Percentiles rank a stretch among this genome's conserved stretches.
Evolutionary conservation across 2,329 filamentous ascomycete species (phyloP).

Genomic region (Zymoseptoria brevis): DNA sequence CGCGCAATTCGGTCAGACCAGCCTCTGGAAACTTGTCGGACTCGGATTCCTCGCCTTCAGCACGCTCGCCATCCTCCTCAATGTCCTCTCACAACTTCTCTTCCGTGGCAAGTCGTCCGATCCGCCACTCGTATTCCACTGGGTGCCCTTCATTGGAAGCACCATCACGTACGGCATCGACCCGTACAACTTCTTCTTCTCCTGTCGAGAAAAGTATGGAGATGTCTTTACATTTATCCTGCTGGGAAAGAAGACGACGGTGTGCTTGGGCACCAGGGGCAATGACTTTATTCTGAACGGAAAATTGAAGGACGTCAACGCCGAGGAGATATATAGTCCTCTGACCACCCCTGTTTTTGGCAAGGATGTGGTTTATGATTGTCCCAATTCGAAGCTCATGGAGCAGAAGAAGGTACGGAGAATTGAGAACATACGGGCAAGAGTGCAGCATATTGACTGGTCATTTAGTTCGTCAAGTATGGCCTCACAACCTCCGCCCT

Average conservation of each 20-base stretch:
- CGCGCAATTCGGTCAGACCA: conserved; percentile 13
- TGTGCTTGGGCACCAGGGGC: conserved; percentile 70
- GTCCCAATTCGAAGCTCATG: conserved; percentile 86
- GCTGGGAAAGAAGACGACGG: conserved; percentile 81
- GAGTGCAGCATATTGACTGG: conserved; percentile 2
- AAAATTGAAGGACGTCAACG: conserved; percentile 81
- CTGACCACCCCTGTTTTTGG: conserved; percentile 68
- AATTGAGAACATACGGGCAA: background rate
- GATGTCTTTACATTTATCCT: conserved; percentile 86
- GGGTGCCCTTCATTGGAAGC: conserved; percentile 69
- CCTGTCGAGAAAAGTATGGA: conserved; percentile 71
- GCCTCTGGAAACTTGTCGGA: conserved; percentile 38
- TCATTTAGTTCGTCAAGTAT: conserved; percentile 66
- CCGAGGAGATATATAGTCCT: conserved; percentile 81
- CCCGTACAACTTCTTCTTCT: conserved; percentile 75
- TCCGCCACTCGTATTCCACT: conserved; percentile 56
- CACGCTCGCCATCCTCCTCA: conserved; percentile 58
- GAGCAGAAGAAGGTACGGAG: conserved; percentile 82
- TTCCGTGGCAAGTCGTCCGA: conserved; percentile 57
- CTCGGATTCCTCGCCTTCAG: conserved; percentile 40
- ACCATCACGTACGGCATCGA: conserved; percentile 94
- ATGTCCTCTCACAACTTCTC: conserved; percentile 71
- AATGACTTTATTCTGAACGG: conserved; percentile 91
- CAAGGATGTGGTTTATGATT: conserved; percentile 81
- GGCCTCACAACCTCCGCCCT: conserved; percentile 69